Percentiles rank a stretch among this genome's conserved stretches.
These are phyloP conservation scores for Ephemerocybe angulata DNA, from an alignment of 768 basidiomycete species.

Conservation along the genomic window DNA sequence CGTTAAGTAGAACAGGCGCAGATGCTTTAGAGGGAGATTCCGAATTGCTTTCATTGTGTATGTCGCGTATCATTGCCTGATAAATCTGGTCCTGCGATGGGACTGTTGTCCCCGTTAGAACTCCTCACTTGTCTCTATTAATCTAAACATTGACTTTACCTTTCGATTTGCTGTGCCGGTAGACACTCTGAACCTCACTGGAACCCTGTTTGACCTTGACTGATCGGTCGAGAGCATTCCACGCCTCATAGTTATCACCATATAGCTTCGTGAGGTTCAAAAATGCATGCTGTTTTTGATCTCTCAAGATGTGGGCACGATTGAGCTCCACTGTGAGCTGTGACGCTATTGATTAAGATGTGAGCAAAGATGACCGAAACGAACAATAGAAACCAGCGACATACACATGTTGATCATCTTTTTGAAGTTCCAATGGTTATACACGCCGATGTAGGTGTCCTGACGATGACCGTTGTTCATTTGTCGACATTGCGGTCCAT, in stretches of 20 bases:
- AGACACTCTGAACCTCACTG: slow-evolving; percentile 9
- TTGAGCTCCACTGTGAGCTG: not conserved
- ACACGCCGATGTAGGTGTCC: slow-evolving; percentile 20
- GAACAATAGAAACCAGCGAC: no score
- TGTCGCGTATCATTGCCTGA: slow-evolving; percentile 9
- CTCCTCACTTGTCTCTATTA: not conserved
- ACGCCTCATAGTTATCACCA: not conserved
- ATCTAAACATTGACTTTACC: slow-evolving; percentile 2
- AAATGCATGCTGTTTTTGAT: not conserved
- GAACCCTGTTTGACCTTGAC: not conserved
- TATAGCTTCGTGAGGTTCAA: not conserved
- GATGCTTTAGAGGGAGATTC: not conserved
- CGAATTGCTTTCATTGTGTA: not conserved
- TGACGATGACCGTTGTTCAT: slow-evolving; percentile 29
- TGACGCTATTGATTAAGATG: not conserved
- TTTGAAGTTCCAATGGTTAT: slow-evolving; percentile 21
- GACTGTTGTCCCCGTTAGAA: slow-evolving; percentile 5
- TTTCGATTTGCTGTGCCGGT: slow-evolving; percentile 9
- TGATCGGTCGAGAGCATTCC: slow-evolving; percentile 3
- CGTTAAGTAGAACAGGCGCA: not conserved
- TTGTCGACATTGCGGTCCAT: slow-evolving; percentile 19
- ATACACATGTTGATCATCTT: not conserved
- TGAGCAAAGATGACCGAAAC: not conserved
- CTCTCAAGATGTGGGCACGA: not conserved
- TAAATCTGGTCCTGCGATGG: slow-evolving; percentile 14